Evolutionary conservation across 768 basidiomycete genomes (phyloP).

Genomic region (Cystoderma amianthinum): DNA sequence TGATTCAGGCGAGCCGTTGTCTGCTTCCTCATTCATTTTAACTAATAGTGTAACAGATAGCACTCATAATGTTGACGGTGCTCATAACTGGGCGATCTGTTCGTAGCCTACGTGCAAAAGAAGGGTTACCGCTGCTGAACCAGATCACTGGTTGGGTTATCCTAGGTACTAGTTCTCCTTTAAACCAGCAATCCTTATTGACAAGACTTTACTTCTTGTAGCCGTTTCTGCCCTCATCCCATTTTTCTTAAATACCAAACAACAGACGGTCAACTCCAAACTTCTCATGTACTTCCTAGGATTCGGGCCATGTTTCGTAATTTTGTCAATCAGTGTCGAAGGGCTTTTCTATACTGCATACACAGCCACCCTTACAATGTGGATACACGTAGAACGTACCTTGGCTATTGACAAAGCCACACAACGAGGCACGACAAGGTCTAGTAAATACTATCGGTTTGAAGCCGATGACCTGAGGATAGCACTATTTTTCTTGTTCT

Average conservation of each 20-base stretch:
- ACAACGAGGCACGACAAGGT: background rate
- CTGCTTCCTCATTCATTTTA: background rate
- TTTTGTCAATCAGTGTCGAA: slow-evolving; percentile 79
- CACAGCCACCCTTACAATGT: slow-evolving; percentile 50
- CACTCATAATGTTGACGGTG: slow-evolving; percentile 40
- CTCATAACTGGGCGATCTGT: slow-evolving; percentile 53
- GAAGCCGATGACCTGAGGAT: slow-evolving; percentile 60
- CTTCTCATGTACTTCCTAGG: slow-evolving; percentile 61
- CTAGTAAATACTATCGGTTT: slow-evolving; percentile 28
- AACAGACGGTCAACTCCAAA: slow-evolving; percentile 37
- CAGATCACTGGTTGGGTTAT: slow-evolving; percentile 61
- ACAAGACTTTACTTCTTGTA: background rate
- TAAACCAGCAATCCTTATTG: no score
- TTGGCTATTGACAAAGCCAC: slow-evolving; percentile 10
- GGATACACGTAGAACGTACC: slow-evolving; percentile 58
- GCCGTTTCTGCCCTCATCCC: slow-evolving; percentile 46
- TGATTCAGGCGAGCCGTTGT: slow-evolving; percentile 17
- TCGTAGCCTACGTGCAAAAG: slow-evolving; percentile 52
- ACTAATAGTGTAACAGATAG: slow-evolving; percentile 22
- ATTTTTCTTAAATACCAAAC: slow-evolving; percentile 28
- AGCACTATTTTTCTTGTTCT: slow-evolving; percentile 78
- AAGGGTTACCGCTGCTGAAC: slow-evolving; percentile 54
- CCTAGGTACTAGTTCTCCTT: slow-evolving; percentile 35
- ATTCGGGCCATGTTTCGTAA: slow-evolving; percentile 69
- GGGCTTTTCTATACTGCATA: slow-evolving; percentile 76